A percentile compares a stretch with the other conserved stretches of the same genome.
Evolutionary conservation across 768 basidiomycete species (phyloP).

Genomic region (Zangia roseola): DNA sequence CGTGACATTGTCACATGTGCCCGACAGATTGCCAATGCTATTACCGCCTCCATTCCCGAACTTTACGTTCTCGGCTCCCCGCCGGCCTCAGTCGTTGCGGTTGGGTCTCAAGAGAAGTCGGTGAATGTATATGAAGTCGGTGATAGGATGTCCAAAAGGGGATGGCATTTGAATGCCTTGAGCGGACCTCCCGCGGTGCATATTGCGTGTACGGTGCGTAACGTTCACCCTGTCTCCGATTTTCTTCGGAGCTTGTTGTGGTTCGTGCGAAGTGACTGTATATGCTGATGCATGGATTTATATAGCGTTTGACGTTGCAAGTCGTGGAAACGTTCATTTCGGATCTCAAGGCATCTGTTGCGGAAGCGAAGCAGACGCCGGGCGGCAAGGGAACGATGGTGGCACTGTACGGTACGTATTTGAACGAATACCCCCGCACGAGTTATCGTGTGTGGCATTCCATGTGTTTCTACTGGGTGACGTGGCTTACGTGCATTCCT

Average conservation of each 20-base stretch:
- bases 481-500: not conserved
- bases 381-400: slow-evolving; percentile 87
- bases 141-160: slow-evolving; percentile 78
- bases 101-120: slow-evolving; percentile 57
- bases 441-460: not conserved
- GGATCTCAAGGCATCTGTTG: slow-evolving; percentile 78
- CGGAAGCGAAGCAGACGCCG: slow-evolving; percentile 61
- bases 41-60: slow-evolving; percentile 71
- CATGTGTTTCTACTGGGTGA: not conserved
- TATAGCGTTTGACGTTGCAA: slow-evolving; percentile 77
- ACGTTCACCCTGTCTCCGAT: not conserved
- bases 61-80: slow-evolving; percentile 90
- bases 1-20: slow-evolving; percentile 75
- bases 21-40: slow-evolving; percentile 63
- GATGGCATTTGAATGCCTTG: slow-evolving; percentile 92
- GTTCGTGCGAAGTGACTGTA: too few relatives aligned
- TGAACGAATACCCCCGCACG: not conserved
- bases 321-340: slow-evolving; percentile 75
- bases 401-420: slow-evolving; percentile 74
- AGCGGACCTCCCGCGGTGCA: slow-evolving; percentile 80
- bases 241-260: too few relatives aligned
- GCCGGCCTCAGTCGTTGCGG: slow-evolving; percentile 87
- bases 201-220: slow-evolving; percentile 86
- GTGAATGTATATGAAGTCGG: slow-evolving; percentile 83
- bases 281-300: not conserved